A percentile compares a stretch with the other conserved stretches of the same genome.
Conservation (phyloP, 345 rosid species). For the Corchorus olitorius region DNA sequence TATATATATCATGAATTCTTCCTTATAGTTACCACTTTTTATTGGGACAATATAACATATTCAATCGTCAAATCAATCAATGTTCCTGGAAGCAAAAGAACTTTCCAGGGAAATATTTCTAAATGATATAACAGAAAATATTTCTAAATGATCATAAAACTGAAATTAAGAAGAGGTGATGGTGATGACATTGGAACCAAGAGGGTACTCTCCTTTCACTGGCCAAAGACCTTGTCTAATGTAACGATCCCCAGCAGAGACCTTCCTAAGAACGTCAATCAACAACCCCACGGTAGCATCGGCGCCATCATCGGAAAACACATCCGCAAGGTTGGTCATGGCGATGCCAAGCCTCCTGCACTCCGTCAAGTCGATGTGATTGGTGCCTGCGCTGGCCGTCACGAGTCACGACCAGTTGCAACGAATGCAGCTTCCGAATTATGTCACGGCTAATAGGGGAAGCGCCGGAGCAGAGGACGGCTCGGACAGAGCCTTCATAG, state of each 20-base stretch:
- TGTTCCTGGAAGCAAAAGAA: too few species aligned
- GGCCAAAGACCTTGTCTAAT: slow-evolving; percentile 36
- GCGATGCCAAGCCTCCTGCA: slow-evolving; percentile 34
- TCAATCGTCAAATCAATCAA: background rate
- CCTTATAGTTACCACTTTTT: too few species aligned
- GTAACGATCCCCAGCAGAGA: slow-evolving; percentile 27
- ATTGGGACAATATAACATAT: background rate
- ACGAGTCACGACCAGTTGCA: slow-evolving; percentile 28
- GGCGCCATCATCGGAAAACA: slow-evolving; percentile 34
- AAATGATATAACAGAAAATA: too few species aligned
- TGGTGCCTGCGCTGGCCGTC: slow-evolving; percentile 31
- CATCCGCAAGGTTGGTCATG: slow-evolving; percentile 21
- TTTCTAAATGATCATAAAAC: too few species aligned
- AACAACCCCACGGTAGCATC: slow-evolving; percentile 37
- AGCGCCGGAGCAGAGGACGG: slow-evolving; percentile 24
- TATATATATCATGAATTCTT: background rate
- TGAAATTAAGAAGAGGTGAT: background rate
- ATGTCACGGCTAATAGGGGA: slow-evolving; percentile 28
- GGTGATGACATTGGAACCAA: slow-evolving; percentile 37
- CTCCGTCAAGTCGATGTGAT: slow-evolving; percentile 34
- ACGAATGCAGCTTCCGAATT: slow-evolving; percentile 27
- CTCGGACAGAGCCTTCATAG: slow-evolving; percentile 26
- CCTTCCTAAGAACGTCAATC: slow-evolving; percentile 30
- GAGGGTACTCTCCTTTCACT: slow-evolving; percentile 28
- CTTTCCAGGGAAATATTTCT: too few species aligned